Evolutionary conservation across 2,329 filamentous ascomycete genomes (phyloP).

Genomic region (Sporothrix phasma): DNA sequence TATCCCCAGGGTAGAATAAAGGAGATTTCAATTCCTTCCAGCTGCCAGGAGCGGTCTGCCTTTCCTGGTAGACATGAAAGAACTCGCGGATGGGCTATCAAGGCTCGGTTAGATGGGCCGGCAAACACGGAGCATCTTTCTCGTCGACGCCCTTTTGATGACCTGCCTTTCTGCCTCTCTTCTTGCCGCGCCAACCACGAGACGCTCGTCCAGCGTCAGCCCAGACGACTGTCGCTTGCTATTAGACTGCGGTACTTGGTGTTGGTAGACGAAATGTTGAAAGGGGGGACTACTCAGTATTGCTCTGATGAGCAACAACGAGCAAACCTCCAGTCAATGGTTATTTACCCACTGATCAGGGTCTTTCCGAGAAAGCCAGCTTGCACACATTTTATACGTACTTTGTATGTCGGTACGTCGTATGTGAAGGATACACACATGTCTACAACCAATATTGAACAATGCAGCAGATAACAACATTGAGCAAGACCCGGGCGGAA

Average conservation of each 20-base stretch:
- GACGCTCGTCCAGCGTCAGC: neutral
- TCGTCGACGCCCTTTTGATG: too few relatives aligned
- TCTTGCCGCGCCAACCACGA: neutral
- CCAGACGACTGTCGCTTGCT: slow-evolving; percentile 2
- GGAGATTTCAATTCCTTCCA: neutral
- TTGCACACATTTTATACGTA: neutral
- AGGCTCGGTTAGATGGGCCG: too few relatives aligned
- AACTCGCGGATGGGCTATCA: too few relatives aligned
- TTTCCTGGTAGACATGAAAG: neutral
- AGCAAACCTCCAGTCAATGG: neutral
- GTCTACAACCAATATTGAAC: neutral
- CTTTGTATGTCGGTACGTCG: too few relatives aligned
- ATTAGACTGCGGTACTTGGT: slow-evolving; percentile 2
- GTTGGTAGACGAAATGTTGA: neutral
- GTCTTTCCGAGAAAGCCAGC: neutral
- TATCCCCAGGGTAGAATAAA: neutral
- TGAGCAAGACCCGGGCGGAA: neutral
- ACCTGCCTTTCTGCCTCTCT: neutral
- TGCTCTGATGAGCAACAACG: too few relatives aligned
- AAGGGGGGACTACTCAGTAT: too few relatives aligned
- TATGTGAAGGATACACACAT: too few relatives aligned
- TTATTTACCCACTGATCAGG: neutral
- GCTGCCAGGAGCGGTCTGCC: neutral
- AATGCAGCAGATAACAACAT: too few relatives aligned
- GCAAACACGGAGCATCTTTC: neutral